Evolutionary conservation across 768 basidiomycete genomes (phyloP).

Genomic region (Serendipita sp.): DNA sequence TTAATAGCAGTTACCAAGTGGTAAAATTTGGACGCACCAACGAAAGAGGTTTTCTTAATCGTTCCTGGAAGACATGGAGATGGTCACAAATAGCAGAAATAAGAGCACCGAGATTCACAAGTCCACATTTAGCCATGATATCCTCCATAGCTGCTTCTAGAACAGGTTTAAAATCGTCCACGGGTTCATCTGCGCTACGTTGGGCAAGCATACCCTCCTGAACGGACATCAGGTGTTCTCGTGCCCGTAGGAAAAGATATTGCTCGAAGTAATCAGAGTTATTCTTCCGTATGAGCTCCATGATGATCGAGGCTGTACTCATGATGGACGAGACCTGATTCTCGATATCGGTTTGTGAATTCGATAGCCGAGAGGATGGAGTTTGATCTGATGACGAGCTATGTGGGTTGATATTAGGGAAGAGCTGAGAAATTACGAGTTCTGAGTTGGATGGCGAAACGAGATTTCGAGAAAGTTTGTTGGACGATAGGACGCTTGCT

Average conservation of each 20-base stretch:
- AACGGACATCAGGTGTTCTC: constrained; percentile 76
- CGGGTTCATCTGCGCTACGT: constrained; percentile 23
- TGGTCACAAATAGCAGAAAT: constrained; percentile 56
- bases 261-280: constrained; percentile 99
- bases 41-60: constrained; percentile 57
- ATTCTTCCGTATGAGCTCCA: constrained; percentile 91
- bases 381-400: neutral
- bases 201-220: constrained; percentile 49
- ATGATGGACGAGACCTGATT: constrained; percentile 54
- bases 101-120: constrained; percentile 79
- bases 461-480: constrained; percentile 78
- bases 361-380: neutral
- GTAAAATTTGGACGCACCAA: constrained; percentile 32
- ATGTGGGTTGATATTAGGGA: neutral
- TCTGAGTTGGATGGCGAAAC: constrained; percentile 28
- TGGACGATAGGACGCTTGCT: constrained; percentile 49
- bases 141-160: constrained; percentile 61
- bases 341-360: neutral
- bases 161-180: constrained; percentile 39
- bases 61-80: constrained; percentile 51
- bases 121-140: constrained; percentile 70
- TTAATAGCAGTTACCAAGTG: constrained; percentile 7
- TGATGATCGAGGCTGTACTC: constrained; percentile 73
- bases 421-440: neutral
- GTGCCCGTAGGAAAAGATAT: constrained; percentile 84